Conservation (phyloP, 129 eudicot genomes). For the Tanacetum coccineum region DNA sequence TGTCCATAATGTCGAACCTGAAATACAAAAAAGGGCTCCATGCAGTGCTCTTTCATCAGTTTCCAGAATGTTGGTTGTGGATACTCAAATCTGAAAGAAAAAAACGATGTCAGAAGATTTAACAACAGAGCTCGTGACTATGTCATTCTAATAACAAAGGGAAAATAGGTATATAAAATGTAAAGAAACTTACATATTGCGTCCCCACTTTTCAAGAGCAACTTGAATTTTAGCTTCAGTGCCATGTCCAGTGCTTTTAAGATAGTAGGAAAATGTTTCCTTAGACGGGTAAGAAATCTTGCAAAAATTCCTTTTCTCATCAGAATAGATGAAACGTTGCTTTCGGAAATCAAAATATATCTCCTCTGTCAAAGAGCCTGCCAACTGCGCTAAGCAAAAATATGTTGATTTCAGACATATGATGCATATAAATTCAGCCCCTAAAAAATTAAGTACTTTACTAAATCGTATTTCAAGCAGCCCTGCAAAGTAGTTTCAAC, state of each 20-base stretch:
- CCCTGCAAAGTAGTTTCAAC: too few species aligned
- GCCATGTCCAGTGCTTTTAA: constrained; percentile 83
- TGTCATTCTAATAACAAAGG: background rate
- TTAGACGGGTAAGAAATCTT: constrained; percentile 95
- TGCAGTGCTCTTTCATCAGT: constrained; percentile 81
- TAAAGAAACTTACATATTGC: constrained; percentile 71
- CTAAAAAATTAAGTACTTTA: too few species aligned
- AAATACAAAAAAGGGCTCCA: constrained; percentile 98
- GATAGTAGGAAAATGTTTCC: constrained; percentile 80
- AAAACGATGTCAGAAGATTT: constrained; percentile 4
- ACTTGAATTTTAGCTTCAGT: constrained; percentile 82
- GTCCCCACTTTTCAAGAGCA: constrained; percentile 95
- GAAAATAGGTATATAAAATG: background rate
- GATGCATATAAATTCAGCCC: background rate
- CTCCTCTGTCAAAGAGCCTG: constrained; percentile 65
- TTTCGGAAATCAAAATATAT: constrained; percentile 90
- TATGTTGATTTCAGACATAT: constrained; percentile 13
- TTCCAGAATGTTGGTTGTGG: constrained; percentile 96
- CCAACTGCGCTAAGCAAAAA: constrained; percentile 41
- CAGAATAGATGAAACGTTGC: constrained; percentile 81
- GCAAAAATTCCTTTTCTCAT: constrained; percentile 64
- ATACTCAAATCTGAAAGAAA: constrained; percentile 65
- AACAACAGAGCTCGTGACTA: background rate
- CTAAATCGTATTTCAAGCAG: too few species aligned
- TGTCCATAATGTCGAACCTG: constrained; percentile 54